Evolutionary conservation across 257 asterid species (phyloP).

Genomic region (Przewalskia tangutica): DNA sequence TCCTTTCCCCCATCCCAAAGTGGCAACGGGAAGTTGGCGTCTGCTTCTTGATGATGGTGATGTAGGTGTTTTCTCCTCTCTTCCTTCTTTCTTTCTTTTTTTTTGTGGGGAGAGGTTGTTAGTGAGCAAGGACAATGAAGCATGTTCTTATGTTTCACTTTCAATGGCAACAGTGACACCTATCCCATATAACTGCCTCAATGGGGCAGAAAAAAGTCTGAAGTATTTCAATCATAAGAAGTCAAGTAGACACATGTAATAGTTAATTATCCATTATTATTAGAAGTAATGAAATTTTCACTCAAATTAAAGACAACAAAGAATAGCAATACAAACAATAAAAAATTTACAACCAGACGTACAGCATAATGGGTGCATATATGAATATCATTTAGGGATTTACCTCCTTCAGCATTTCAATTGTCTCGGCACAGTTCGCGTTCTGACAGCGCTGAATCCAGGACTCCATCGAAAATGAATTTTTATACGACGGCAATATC

Average conservation of each 20-base stretch:
- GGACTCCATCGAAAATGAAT: slow-evolving; percentile 38
- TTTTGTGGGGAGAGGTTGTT: neutral
- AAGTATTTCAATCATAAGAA: neutral
- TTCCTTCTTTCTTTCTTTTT: neutral
- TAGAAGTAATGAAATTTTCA: neutral
- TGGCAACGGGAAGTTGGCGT: neutral
- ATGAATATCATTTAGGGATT: slow-evolving; percentile 2
- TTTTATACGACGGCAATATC: slow-evolving; percentile 48
- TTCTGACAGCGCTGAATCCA: slow-evolving; percentile 72
- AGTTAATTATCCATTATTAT: neutral
- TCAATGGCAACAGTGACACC: neutral
- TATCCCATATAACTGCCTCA: neutral
- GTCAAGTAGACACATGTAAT: neutral
- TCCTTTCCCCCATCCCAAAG: neutral
- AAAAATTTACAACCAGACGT: neutral
- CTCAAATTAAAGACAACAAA: neutral
- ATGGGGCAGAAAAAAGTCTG: neutral
- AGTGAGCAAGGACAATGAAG: neutral
- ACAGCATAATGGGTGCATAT: neutral
- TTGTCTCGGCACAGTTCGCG: slow-evolving; percentile 68
- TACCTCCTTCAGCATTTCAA: slow-evolving; percentile 90
- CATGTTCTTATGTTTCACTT: neutral
- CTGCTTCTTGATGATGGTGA: neutral
- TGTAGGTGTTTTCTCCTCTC: neutral
- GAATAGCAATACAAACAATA: neutral